Evolutionary conservation across 148 eudicot species (phyloP).

Genomic region (Chenopodium album): DNA sequence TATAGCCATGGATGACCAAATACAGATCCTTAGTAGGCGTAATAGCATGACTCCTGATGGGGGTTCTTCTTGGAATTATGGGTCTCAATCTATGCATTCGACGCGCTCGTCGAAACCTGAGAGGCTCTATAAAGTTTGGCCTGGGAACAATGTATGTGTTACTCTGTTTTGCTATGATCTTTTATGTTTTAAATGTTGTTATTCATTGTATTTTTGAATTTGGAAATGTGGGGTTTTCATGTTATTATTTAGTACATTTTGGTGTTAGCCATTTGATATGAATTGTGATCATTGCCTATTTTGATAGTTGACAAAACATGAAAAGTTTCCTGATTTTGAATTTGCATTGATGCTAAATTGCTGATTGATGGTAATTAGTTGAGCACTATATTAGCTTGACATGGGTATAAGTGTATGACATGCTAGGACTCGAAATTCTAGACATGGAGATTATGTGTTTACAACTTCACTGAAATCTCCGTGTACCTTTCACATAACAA

Average conservation of each 20-base stretch:
- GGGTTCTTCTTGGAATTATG: slow-evolving; percentile 23
- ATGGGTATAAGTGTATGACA: neutral
- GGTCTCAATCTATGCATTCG: slow-evolving; percentile 24
- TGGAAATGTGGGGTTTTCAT: neutral
- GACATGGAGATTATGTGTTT: neutral
- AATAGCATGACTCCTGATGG: slow-evolving; percentile 27
- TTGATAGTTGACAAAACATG: neutral
- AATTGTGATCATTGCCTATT: slow-evolving; percentile 3
- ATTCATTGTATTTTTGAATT: neutral
- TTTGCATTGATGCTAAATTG: neutral
- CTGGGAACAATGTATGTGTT: slow-evolving; percentile 68
- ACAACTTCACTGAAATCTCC: neutral
- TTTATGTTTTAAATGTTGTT: neutral
- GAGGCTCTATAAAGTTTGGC: slow-evolving; percentile 83
- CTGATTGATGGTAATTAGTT: neutral
- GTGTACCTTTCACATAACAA: neutral
- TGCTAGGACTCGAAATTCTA: neutral
- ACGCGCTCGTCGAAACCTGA: slow-evolving; percentile 32
- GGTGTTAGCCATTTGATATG: neutral
- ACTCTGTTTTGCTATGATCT: neutral
- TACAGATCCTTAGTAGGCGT: slow-evolving; percentile 10
- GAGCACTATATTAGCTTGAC: neutral
- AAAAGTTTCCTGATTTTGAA: neutral
- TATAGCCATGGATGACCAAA: slow-evolving; percentile 14
- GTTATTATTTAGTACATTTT: no score